Conservation (phyloP, 2,329 filamentous ascomycete species). For the Sarocladium kiliense region DNA sequence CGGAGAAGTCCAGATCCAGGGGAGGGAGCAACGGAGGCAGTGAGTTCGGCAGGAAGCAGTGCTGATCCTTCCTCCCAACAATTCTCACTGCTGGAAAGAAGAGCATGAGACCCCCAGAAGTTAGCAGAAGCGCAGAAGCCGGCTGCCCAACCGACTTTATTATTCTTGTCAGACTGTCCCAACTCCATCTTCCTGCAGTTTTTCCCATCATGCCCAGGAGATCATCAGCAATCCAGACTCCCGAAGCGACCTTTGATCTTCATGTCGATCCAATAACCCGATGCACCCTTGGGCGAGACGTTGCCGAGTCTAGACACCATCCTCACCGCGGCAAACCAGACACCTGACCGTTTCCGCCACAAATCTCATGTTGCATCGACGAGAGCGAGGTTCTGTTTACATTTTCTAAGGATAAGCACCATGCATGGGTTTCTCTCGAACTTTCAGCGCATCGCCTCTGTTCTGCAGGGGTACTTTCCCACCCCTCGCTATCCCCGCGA, state of each 20-base stretch:
- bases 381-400: too few relatives aligned
- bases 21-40: background rate
- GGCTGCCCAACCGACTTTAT: too few relatives aligned
- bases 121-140: too few relatives aligned
- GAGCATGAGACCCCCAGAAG: too few relatives aligned
- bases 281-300: background rate
- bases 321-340: background rate
- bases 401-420: too few relatives aligned
- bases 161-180: background rate
- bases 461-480: too few relatives aligned
- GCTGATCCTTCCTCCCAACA: too few relatives aligned
- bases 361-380: background rate
- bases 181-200: background rate
- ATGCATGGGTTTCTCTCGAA: too few relatives aligned
- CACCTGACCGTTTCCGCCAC: constrained; percentile 6
- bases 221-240: background rate
- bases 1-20: background rate
- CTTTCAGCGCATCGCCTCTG: background rate
- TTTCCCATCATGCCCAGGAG: background rate
- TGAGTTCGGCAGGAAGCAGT: too few relatives aligned
- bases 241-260: constrained; percentile 2
- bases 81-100: too few relatives aligned
- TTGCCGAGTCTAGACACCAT: constrained; percentile 5
- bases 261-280: background rate
- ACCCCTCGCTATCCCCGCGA: background rate